Conservation (phyloP, 257 asterid genomes). For the Perilla frutescens region DNA sequence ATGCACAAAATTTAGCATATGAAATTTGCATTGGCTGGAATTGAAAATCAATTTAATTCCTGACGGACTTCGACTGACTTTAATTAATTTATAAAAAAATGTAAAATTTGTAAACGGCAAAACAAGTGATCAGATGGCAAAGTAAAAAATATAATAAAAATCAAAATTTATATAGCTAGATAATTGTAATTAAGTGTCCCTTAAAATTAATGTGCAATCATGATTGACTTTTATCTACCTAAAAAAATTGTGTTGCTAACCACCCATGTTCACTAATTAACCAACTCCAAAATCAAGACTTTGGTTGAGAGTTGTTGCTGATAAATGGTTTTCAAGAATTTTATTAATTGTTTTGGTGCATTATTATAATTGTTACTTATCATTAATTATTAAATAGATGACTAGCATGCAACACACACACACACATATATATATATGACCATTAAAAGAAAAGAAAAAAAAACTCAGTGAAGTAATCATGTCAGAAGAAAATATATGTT, state of each 20-base stretch:
- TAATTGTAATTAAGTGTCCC: background rate
- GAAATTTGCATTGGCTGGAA: background rate
- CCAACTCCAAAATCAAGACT: conserved; percentile 26
- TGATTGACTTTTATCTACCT: conserved; percentile 31
- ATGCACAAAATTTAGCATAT: no score
- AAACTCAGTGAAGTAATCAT: no score
- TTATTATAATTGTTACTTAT: background rate
- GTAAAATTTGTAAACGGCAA: no score
- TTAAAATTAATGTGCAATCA: background rate
- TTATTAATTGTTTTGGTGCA: background rate
- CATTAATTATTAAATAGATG: no score
- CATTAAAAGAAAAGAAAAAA: background rate
- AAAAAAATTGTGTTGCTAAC: conserved; percentile 35
- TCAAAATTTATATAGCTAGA: background rate
- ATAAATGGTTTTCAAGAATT: background rate
- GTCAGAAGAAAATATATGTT: no score
- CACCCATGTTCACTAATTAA: conserved; percentile 29
- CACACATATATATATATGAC: no score
- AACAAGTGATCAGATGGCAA: no score
- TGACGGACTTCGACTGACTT: no score
- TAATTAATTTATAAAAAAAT: no score
- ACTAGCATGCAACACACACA: no score
- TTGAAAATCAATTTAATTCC: no score
- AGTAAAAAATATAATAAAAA: no score
- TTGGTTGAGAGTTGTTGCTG: conserved; percentile 36